phyloP scores from a whole-genome alignment of 129 eudicot genomes.

The Ambrosia trifida region DNA sequence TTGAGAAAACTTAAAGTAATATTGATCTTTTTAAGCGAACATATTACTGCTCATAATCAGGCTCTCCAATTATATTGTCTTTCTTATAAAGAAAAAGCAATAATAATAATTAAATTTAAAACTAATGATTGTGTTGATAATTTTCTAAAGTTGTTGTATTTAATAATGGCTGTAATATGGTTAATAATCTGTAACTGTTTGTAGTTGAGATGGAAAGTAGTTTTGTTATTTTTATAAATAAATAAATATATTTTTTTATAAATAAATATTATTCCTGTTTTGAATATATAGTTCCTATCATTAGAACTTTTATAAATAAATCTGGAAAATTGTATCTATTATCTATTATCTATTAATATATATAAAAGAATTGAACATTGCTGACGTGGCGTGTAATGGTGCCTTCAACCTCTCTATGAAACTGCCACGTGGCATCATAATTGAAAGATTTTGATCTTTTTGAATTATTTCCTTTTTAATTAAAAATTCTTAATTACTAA shows the following conservation, averaged over 20 bases:
- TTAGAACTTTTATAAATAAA: neutral
- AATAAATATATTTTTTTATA: too few relatives aligned
- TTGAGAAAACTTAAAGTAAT: too few relatives aligned
- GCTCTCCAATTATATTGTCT: neutral
- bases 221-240: constrained; percentile 1
- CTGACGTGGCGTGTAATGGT: too few relatives aligned
- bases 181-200: neutral
- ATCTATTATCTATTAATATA: too few relatives aligned
- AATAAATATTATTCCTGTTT: neutral
- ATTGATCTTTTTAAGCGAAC: too few relatives aligned
- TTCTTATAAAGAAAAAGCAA: neutral
- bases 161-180: neutral
- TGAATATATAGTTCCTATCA: neutral
- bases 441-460: too few relatives aligned
- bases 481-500: too few relatives aligned
- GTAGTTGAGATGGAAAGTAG: neutral
- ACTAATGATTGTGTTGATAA: neutral
- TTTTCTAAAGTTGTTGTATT: neutral
- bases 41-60: neutral
- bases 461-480: too few relatives aligned
- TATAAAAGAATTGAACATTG: too few relatives aligned
- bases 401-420: too few relatives aligned
- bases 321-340: neutral
- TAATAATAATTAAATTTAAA: neutral
- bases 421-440: too few relatives aligned